Base-by-base conservation (phyloP, 2,329 filamentous ascomycete species). In the Fusarium ambrosium region DNA sequence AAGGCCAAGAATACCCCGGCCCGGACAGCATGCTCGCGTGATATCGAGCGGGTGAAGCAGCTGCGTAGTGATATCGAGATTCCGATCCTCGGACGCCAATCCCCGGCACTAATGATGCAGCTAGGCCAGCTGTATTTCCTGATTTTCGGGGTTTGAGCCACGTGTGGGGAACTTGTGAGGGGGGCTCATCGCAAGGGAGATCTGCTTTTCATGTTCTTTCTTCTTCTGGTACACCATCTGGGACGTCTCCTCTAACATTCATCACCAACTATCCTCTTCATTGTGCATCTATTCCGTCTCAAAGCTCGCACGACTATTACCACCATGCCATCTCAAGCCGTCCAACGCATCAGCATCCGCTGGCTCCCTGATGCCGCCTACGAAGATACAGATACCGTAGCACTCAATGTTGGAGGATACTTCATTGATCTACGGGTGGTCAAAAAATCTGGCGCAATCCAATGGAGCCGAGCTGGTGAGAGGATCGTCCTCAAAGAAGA, bases 381-480 rank as follows among this genome's bases (percentile, higher is more conserved):
- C 22, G 77, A 78, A 60, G 75, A 78, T 45, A 77, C 75, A 13
- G 64, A 72, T 20, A 78, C 77, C 1, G 64, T 78, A 45, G 75
- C 77, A 18, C 74, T 78, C 45, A 78, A 78, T 53, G 77, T 78
- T n/a, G 68, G 74, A 6, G 77, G 72, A 4, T 78, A 75, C 34
- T 78, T 78, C 32, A 69, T 78, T 24, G 75, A 77, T 51, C 36
- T 74, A n/a, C 69, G 71, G 1, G 51, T 66, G 24, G 55, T 27
- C 16, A 74, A 66, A 24, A 41, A 71, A 8, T 36, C 66, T 18
- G 55, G 39, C 10, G 53, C 67, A 1, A 68, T 78, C 14, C 74
- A 78, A 70, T 78, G 76, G 76, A 78, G 76, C 20, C 69, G 75
- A 14, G 74, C 74, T 18, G 76, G 76, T 22, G 74, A 78, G 45